These are phyloP conservation scores for Chlorokybus atmophyticus DNA, from an alignment of 139 green algal genomes.

Conservation along the genomic window DNA sequence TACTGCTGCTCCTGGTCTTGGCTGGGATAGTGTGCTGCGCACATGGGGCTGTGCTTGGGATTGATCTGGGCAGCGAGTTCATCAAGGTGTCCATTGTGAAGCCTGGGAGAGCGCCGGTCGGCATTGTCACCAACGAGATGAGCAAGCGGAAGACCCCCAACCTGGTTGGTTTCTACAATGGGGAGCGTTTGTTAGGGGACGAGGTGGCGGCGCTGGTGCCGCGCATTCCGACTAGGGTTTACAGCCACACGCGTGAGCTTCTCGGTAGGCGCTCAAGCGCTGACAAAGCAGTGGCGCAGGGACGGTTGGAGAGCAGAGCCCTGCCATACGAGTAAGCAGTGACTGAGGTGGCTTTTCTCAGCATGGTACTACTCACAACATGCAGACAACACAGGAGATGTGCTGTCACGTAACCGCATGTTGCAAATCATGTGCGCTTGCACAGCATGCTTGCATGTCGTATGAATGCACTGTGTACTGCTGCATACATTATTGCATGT, in stretches of 20 bases:
- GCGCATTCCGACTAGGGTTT: slow-evolving; percentile 63
- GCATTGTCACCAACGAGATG: slow-evolving; percentile 90
- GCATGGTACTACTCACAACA: too few species aligned
- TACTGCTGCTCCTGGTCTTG: too few species aligned
- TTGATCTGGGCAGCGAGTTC: slow-evolving; percentile 84
- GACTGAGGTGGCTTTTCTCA: too few species aligned
- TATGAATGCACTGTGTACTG: neutral
- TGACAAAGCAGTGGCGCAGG: slow-evolving; percentile 23
- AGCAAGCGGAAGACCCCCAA: slow-evolving; percentile 76
- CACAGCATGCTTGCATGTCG: neutral
- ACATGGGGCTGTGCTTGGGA: slow-evolving; percentile 16
- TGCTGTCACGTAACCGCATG: too few species aligned
- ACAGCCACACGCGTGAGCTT: slow-evolving; percentile 52
- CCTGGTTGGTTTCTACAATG: slow-evolving; percentile 67
- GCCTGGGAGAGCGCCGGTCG: slow-evolving; percentile 18
- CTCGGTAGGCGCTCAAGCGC: slow-evolving; percentile 54
- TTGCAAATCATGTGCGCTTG: too few species aligned
- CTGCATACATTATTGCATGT: too few species aligned
- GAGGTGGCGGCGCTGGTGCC: slow-evolving; percentile 41
- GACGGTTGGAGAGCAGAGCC: slow-evolving; percentile 4
- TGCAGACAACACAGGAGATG: too few species aligned
- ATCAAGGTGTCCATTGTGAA: slow-evolving; percentile 80
- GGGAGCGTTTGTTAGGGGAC: slow-evolving; percentile 83
- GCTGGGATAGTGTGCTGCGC: too few species aligned
- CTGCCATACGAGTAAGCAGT: too few species aligned